Percentiles rank a stretch among this genome's conserved stretches.
These are phyloP conservation scores for Xylaria sp. DNA, from an alignment of 2,329 filamentous ascomycete species.

Conservation along the genomic window DNA sequence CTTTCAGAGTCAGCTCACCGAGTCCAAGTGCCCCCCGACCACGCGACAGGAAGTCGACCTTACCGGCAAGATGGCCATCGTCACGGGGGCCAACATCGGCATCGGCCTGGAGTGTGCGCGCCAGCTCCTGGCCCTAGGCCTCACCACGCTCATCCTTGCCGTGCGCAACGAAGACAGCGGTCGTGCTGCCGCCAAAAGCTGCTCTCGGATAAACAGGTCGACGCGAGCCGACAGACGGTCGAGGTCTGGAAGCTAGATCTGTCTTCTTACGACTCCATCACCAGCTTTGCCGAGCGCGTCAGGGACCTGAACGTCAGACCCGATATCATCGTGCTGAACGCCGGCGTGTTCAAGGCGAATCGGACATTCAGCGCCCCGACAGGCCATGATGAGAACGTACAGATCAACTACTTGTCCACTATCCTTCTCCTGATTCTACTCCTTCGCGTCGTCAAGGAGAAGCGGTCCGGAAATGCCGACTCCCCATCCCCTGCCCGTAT, in stretches of 20 bases:
- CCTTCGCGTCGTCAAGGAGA: slow-evolving; percentile 49
- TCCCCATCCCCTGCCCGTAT: slow-evolving; percentile 16
- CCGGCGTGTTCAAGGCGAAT: slow-evolving; percentile 30
- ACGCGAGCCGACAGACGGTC: slow-evolving; percentile 17
- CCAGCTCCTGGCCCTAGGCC: slow-evolving; percentile 4
- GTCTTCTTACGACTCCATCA: slow-evolving; percentile 41
- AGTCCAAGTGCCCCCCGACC: too few species aligned
- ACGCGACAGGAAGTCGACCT: not conserved
- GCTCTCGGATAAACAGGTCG: too few species aligned
- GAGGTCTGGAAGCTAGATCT: slow-evolving; percentile 49
- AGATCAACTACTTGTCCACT: slow-evolving; percentile 57
- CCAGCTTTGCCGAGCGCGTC: slow-evolving; percentile 39
- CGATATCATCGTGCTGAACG: slow-evolving; percentile 44
- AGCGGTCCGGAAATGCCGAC: not conserved
- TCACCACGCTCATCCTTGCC: slow-evolving; percentile 5
- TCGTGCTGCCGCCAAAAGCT: not conserved
- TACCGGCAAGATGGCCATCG: slow-evolving; percentile 5
- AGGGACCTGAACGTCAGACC: slow-evolving; percentile 36
- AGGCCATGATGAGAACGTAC: slow-evolving; percentile 47
- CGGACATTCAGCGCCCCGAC: slow-evolving; percentile 26
- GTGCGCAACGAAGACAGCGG: not conserved
- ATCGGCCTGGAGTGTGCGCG: slow-evolving; percentile 6
- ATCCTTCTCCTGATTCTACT: slow-evolving; percentile 50
- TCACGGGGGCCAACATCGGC: slow-evolving; percentile 9
- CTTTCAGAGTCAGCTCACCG: too few species aligned